These are phyloP conservation scores for Pezicula rhizophila DNA, from an alignment of 2,329 filamentous ascomycete genomes.

Conservation along the genomic window DNA sequence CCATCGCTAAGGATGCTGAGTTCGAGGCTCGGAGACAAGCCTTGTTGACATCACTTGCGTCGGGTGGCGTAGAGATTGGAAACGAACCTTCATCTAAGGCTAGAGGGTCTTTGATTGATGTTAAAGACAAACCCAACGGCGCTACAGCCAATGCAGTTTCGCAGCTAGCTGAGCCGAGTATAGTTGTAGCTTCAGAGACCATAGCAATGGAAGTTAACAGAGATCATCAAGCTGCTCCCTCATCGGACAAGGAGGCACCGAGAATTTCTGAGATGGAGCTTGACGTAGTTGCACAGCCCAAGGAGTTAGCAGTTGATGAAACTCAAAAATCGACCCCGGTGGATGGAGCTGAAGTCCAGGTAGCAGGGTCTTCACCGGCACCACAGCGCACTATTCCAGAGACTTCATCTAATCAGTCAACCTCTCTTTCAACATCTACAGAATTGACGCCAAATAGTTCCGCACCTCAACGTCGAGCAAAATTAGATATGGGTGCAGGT, in stretches of 20 bases:
- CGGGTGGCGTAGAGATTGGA: conserved; percentile 48
- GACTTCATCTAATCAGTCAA: neutral
- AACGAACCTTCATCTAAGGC: conserved; percentile 6
- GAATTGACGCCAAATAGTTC: conserved; percentile 6
- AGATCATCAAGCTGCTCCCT: neutral
- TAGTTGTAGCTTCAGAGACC: neutral
- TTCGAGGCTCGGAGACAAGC: conserved; percentile 45
- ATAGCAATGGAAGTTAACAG: neutral
- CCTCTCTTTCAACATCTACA: conserved; percentile 5
- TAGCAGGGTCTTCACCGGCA: neutral
- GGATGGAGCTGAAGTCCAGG: neutral
- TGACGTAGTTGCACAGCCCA: too few relatives aligned
- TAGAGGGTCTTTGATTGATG: neutral
- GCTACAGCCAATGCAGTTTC: neutral
- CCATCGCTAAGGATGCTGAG: conserved; percentile 25
- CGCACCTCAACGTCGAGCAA: conserved; percentile 15
- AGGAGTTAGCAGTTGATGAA: neutral
- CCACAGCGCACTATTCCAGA: neutral
- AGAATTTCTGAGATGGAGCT: too few relatives aligned
- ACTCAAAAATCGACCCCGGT: neutral
- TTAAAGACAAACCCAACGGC: neutral
- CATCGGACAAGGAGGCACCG: too few relatives aligned
- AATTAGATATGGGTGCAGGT: conserved; percentile 53
- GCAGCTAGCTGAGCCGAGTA: neutral
- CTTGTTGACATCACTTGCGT: conserved; percentile 43